phyloP scores from a whole-genome alignment of 495 filamentous ascomycete species.

The Pseudomonodictys pantanalensis region DNA sequence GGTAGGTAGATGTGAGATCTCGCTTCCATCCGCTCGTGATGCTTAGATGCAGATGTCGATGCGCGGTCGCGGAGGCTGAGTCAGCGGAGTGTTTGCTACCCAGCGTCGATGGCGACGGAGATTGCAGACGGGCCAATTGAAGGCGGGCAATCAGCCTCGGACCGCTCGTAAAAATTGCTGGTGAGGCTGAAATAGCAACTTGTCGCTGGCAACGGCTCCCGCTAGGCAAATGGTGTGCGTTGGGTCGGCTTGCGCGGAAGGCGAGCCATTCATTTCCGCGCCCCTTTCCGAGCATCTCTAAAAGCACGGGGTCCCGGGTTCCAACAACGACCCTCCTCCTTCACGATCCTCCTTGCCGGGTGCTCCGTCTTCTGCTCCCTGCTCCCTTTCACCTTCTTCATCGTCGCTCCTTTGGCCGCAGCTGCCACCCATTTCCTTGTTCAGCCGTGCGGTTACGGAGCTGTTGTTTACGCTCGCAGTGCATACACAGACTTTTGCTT shows the following conservation, averaged over 20 bases:
- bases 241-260: conserved; percentile 21
- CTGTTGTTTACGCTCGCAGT: neutral
- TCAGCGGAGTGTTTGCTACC: too few species aligned
- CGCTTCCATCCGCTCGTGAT: too few species aligned
- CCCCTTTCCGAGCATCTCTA: conserved; percentile 12
- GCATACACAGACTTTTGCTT: too few species aligned
- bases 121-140: too few species aligned
- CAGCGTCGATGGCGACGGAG: too few species aligned
- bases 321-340: neutral
- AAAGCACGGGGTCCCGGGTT: neutral
- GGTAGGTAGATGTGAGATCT: too few species aligned
- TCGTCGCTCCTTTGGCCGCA: conserved; percentile 28
- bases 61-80: too few species aligned
- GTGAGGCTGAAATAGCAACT: too few species aligned
- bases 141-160: too few species aligned
- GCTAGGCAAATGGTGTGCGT: neutral
- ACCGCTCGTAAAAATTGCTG: too few species aligned
- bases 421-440: neutral
- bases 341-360: neutral
- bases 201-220: neutral
- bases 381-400: conserved; percentile 5
- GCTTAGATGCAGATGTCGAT: too few species aligned
- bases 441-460: too few species aligned
- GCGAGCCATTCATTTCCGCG: conserved; percentile 25
- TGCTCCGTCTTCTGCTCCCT: conserved; percentile 4